phyloP scores from a whole-genome alignment of 2,329 filamentous ascomycete species.

The Fusarium acutatum region DNA sequence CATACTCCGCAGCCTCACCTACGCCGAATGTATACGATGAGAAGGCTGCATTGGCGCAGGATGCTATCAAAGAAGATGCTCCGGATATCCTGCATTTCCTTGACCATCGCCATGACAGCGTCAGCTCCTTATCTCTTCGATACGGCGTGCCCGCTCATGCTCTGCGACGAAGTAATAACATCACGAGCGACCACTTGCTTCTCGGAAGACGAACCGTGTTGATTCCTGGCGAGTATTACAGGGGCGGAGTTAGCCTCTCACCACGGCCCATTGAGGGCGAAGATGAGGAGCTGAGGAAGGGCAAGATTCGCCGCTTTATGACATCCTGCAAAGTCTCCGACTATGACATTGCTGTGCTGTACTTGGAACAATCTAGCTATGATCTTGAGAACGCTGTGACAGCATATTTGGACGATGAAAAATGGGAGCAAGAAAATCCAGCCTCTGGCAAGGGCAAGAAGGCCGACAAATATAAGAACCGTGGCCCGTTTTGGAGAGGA shows the following conservation, averaged over 20 bases:
- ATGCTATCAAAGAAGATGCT: slow-evolving; percentile 49
- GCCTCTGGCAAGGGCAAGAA: slow-evolving; percentile 33
- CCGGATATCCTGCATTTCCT: slow-evolving; percentile 80
- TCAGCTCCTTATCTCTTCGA: slow-evolving; percentile 73
- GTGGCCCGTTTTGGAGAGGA: slow-evolving; percentile 46
- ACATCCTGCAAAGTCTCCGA: slow-evolving; percentile 79
- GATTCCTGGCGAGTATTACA: slow-evolving; percentile 76
- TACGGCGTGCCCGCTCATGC: slow-evolving; percentile 73
- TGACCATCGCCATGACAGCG: slow-evolving; percentile 72
- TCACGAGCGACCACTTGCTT: slow-evolving; percentile 77
- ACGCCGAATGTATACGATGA: slow-evolving; percentile 24
- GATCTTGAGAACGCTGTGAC: slow-evolving; percentile 71
- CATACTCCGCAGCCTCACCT: slow-evolving; percentile 46
- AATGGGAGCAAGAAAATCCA: slow-evolving; percentile 77
- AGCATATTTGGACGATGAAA: slow-evolving; percentile 74
- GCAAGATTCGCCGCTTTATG: slow-evolving; percentile 79
- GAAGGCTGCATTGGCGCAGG: slow-evolving; percentile 36
- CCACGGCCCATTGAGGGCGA: slow-evolving; percentile 77
- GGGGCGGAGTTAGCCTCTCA: slow-evolving; percentile 71
- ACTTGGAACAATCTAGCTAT: slow-evolving; percentile 75
- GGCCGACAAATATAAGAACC: slow-evolving; percentile 44
- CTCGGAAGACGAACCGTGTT: slow-evolving; percentile 73
- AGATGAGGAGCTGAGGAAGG: slow-evolving; percentile 76
- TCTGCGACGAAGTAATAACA: slow-evolving; percentile 72
- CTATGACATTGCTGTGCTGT: slow-evolving; percentile 78